These are phyloP conservation scores for Verruconis gallopava DNA, from an alignment of 2,329 filamentous ascomycete species.

Conservation along the genomic window DNA sequence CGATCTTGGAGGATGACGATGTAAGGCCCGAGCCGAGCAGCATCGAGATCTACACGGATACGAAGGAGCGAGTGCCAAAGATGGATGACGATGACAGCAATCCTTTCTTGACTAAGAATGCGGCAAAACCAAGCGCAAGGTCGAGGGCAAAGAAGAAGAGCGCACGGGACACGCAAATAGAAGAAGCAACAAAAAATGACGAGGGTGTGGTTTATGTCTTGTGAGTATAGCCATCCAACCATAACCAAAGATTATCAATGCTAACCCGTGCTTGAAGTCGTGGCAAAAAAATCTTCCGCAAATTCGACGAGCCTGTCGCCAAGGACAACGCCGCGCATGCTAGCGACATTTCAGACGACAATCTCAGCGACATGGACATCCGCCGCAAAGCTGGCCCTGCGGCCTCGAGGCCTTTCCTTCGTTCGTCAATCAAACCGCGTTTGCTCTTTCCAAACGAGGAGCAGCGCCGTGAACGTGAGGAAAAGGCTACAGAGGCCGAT, in stretches of 20 bases:
- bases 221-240: slow-evolving; percentile 39
- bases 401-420: slow-evolving; percentile 42
- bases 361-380: slow-evolving; percentile 20
- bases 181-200: slow-evolving; percentile 49
- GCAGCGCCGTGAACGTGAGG: slow-evolving; percentile 28
- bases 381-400: slow-evolving; percentile 24
- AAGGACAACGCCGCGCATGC: slow-evolving; percentile 22
- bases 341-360: slow-evolving; percentile 26
- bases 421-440: slow-evolving; percentile 58
- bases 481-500: slow-evolving; percentile 39
- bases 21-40: slow-evolving; percentile 25
- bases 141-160: slow-evolving; percentile 39
- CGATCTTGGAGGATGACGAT: slow-evolving; percentile 28
- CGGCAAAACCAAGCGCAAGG: slow-evolving; percentile 33
- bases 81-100: slow-evolving; percentile 44
- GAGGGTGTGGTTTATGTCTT: slow-evolving; percentile 68
- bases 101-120: slow-evolving; percentile 51
- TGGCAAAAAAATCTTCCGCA: slow-evolving; percentile 66
- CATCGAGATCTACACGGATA: slow-evolving; percentile 66
- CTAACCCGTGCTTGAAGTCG: slow-evolving; percentile 40
- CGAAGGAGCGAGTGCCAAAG: slow-evolving; percentile 60
- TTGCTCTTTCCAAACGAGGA: slow-evolving; percentile 52
- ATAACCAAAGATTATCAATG: neutral
- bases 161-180: slow-evolving; percentile 46
- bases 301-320: slow-evolving; percentile 37